phyloP scores from a whole-genome alignment of 2,329 filamentous ascomycete genomes.

The Scleromitrula shiraiana region DNA sequence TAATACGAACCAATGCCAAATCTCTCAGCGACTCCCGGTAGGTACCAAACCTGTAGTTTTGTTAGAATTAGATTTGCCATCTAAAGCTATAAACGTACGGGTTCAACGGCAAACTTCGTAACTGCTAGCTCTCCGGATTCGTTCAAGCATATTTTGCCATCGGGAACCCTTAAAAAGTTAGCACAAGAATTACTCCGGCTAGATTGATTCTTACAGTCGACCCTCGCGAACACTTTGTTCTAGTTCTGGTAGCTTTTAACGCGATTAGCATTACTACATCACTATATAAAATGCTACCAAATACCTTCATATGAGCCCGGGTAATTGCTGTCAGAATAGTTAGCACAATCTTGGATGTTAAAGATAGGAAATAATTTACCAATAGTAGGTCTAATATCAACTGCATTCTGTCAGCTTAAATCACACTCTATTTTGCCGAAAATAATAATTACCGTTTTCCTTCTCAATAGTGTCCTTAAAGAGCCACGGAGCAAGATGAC shows the following conservation, averaged over 20 bases:
- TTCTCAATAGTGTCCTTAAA: slow-evolving; percentile 72
- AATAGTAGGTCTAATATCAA: slow-evolving; percentile 31
- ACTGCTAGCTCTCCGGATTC: slow-evolving; percentile 80
- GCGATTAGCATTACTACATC: slow-evolving; percentile 8
- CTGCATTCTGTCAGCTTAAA: slow-evolving; percentile 21
- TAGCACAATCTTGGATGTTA: slow-evolving; percentile 8
- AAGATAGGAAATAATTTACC: slow-evolving; percentile 16
- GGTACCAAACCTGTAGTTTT: slow-evolving; percentile 58
- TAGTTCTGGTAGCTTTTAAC: slow-evolving; percentile 69
- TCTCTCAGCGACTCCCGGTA: slow-evolving; percentile 79
- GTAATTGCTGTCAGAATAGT: slow-evolving; percentile 26
- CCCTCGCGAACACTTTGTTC: slow-evolving; percentile 79
- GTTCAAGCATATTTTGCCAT: slow-evolving; percentile 86
- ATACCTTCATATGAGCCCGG: slow-evolving; percentile 31
- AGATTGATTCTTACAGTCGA: slow-evolving; percentile 47
- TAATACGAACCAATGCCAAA: slow-evolving; percentile 60
- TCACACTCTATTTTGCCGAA: not conserved
- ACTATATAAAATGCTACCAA: not conserved
- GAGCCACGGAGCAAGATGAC: slow-evolving; percentile 77
- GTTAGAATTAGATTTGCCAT: slow-evolving; percentile 31
- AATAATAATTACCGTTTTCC: slow-evolving; percentile 48
- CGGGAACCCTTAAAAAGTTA: slow-evolving; percentile 33
- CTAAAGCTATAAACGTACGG: slow-evolving; percentile 68
- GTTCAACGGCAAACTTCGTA: slow-evolving; percentile 95
- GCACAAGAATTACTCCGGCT: not conserved